These are phyloP conservation scores for Jacaranda copaia DNA, from an alignment of 257 asterid genomes.

Conservation along the genomic window DNA sequence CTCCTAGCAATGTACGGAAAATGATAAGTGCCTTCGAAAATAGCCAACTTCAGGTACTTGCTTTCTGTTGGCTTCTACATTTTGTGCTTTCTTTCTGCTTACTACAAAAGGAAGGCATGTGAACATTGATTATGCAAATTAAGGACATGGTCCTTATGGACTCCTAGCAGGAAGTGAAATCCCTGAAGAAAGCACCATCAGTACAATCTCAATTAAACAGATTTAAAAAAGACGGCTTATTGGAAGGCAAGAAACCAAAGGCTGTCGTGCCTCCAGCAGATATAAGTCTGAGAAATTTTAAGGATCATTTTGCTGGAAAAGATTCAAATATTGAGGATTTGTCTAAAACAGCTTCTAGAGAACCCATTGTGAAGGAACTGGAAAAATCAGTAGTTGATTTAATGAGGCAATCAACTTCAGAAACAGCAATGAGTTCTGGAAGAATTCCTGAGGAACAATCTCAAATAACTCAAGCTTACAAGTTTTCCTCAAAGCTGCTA, in stretches of 20 bases:
- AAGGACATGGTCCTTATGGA: slow-evolving; percentile 28
- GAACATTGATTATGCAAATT: slow-evolving; percentile 17
- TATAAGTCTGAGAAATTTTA: slow-evolving; percentile 24
- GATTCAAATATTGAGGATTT: slow-evolving; percentile 27
- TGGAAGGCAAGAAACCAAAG: slow-evolving; percentile 38
- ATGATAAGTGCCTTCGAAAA: slow-evolving; percentile 84
- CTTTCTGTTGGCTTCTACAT: slow-evolving; percentile 11
- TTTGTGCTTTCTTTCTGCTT: slow-evolving; percentile 20
- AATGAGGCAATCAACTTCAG: slow-evolving; percentile 45
- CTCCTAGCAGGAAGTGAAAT: slow-evolving; percentile 59
- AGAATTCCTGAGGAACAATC: slow-evolving; percentile 45
- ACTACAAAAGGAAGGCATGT: background rate
- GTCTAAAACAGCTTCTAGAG: slow-evolving; percentile 25
- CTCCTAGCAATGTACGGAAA: slow-evolving; percentile 74
- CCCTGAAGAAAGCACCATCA: slow-evolving; percentile 48
- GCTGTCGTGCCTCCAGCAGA: slow-evolving; percentile 37
- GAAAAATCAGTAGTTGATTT: slow-evolving; percentile 31
- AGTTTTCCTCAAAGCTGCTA: slow-evolving; percentile 31
- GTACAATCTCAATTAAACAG: slow-evolving; percentile 54
- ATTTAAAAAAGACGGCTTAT: slow-evolving; percentile 46
- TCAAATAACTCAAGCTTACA: slow-evolving; percentile 31
- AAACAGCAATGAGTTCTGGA: slow-evolving; percentile 52
- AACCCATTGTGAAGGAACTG: slow-evolving; percentile 28
- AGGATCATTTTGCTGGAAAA: slow-evolving; percentile 33
- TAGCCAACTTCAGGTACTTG: slow-evolving; percentile 65